Percentiles rank a stretch among this genome's conserved stretches.
Conservation (phyloP, 495 filamentous ascomycete species). For the Penicillium fimorum region DNA sequence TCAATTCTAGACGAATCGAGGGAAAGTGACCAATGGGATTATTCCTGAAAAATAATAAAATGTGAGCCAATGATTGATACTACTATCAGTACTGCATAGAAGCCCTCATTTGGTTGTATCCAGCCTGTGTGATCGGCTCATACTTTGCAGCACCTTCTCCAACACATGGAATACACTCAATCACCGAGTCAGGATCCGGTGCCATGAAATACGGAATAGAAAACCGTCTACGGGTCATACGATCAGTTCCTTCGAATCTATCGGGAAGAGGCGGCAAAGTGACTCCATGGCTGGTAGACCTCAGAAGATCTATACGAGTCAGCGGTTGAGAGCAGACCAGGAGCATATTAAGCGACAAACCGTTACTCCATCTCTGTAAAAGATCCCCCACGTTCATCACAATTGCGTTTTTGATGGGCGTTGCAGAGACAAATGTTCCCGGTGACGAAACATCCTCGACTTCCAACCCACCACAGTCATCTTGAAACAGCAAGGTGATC, state of each 20-base stretch:
- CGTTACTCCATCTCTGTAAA: constrained; percentile 61
- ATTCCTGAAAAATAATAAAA: neutral
- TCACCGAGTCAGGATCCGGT: constrained; percentile 51
- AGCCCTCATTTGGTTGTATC: constrained; percentile 52
- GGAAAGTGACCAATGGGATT: neutral
- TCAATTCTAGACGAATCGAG: neutral
- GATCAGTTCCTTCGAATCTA: constrained; percentile 33
- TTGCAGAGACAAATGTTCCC: constrained; percentile 53
- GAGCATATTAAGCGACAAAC: constrained; percentile 25
- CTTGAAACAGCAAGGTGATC: constrained; percentile 52
- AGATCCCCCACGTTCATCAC: constrained; percentile 62
- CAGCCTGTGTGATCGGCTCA: constrained; percentile 50
- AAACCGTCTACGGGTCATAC: constrained; percentile 54
- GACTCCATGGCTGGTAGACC: constrained; percentile 58
- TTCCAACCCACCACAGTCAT: constrained; percentile 52
- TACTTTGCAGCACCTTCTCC: constrained; percentile 45
- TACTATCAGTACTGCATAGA: constrained; percentile 47
- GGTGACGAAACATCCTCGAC: constrained; percentile 53
- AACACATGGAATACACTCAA: constrained; percentile 56
- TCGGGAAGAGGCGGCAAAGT: constrained; percentile 40
- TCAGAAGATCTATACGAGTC: constrained; percentile 42
- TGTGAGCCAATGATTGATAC: neutral
- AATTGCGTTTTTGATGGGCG: constrained; percentile 49
- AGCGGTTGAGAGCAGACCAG: neutral
- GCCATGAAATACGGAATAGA: constrained; percentile 64